These are phyloP conservation scores for Penicillium janthinellum DNA, from an alignment of 2,329 filamentous ascomycete genomes.

Conservation along the genomic window DNA sequence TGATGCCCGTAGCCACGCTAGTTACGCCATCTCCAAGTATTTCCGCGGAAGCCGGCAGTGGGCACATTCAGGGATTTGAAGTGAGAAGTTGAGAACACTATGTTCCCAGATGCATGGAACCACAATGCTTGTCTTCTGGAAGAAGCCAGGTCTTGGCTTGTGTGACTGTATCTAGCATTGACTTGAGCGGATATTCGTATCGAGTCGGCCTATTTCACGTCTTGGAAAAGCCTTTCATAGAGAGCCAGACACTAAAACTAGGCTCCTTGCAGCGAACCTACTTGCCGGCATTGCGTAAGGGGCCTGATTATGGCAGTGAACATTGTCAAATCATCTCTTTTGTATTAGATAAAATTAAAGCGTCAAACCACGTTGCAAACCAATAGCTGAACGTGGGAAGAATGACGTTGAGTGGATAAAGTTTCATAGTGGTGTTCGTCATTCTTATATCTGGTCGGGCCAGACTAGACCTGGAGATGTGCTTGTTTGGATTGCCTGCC, in stretches of 20 bases:
- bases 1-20: not conserved
- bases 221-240: too few species aligned
- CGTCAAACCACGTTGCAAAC: not conserved
- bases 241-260: not conserved
- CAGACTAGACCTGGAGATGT: not conserved
- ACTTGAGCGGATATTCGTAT: too few species aligned
- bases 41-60: not conserved
- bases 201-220: too few species aligned
- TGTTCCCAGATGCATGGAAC: not conserved
- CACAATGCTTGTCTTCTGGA: not conserved
- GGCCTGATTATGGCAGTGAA: not conserved
- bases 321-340: not conserved
- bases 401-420: not conserved
- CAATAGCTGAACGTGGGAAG: not conserved
- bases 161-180: too few species aligned
- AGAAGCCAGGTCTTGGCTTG: not conserved
- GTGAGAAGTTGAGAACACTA: not conserved
- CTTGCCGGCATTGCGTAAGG: not conserved
- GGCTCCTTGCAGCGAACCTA: not conserved
- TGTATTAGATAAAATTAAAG: not conserved
- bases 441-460: not conserved
- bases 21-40: not conserved
- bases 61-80: too few species aligned
- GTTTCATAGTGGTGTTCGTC: not conserved
- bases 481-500: not conserved